Conservation (phyloP, 768 basidiomycete species). For the Naganishia friedmannii region DNA sequence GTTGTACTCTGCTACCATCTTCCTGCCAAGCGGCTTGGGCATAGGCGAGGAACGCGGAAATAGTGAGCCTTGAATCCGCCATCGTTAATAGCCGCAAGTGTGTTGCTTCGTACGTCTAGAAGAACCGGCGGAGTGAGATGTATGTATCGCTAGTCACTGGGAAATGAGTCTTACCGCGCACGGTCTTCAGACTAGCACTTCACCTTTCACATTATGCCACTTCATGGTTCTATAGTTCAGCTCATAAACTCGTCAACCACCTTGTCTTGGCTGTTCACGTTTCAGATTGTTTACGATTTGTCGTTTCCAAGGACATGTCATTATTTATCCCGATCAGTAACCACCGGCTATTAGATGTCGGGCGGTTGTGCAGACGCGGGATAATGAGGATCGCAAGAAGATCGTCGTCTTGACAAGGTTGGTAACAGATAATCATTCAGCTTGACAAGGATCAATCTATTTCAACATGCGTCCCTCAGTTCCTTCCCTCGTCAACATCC, state of each 20-base stretch:
- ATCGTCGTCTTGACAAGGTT: background rate
- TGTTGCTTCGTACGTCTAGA: no score
- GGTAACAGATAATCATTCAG: background rate
- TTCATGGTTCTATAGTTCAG: no score
- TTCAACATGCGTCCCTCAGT: conserved; percentile 70
- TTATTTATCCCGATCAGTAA: background rate
- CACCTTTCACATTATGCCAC: no score
- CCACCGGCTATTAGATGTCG: conserved; percentile 18
- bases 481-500: conserved; percentile 72
- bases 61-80: background rate
- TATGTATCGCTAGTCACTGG: no score
- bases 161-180: no score
- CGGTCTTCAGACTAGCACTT: no score
- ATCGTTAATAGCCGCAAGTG: background rate
- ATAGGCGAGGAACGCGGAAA: conserved; percentile 3
- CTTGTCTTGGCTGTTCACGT: background rate
- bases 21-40: background rate
- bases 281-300: conserved; percentile 18
- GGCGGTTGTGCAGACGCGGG: background rate
- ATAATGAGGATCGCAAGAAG: background rate
- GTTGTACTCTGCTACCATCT: background rate
- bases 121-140: no score
- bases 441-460: background rate
- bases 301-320: background rate
- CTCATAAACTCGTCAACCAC: background rate